These are phyloP conservation scores for Ogataea ramenticola DNA, from an alignment of 805 yeast species.

Conservation along the genomic window DNA sequence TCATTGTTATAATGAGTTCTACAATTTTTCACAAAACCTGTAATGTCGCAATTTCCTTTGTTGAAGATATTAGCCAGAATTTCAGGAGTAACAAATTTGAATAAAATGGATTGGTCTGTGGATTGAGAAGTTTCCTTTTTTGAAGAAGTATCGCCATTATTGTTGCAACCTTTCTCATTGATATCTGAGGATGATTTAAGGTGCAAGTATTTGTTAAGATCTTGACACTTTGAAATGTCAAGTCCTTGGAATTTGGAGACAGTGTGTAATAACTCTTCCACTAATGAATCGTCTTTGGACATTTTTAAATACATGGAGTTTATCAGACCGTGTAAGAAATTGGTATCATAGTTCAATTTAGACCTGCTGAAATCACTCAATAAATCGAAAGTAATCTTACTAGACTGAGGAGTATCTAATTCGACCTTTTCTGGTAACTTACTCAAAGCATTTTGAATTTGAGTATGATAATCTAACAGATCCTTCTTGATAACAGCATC, in stretches of 20 bases:
- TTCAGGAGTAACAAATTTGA: slow-evolving; percentile 27
- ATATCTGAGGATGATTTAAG: slow-evolving; percentile 7
- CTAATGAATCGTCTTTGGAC: slow-evolving; percentile 11
- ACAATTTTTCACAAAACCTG: slow-evolving; percentile 16
- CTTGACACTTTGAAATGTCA: slow-evolving; percentile 15
- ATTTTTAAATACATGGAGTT: slow-evolving; percentile 29
- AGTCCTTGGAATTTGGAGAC: slow-evolving; percentile 10
- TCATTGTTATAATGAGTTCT: slow-evolving; percentile 14
- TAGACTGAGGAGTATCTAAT: slow-evolving; percentile 3
- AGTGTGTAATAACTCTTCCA: slow-evolving; percentile 2
- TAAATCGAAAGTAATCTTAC: slow-evolving; percentile 26
- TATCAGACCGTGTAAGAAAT: slow-evolving; percentile 21
- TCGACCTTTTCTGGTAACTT: neutral
- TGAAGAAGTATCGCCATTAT: no score
- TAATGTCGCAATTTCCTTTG: slow-evolving; percentile 14
- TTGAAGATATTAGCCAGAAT: slow-evolving; percentile 28
- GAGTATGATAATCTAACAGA: slow-evolving; percentile 6
- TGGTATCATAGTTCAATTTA: slow-evolving; percentile 11
- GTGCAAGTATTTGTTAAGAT: slow-evolving; percentile 14
- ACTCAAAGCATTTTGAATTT: neutral
- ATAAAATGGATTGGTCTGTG: slow-evolving; percentile 11
- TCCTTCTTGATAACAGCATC: slow-evolving; percentile 20
- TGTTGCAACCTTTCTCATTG: no score
- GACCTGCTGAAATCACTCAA: slow-evolving; percentile 22
- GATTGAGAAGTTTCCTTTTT: neutral